Base-by-base conservation (phyloP, 441 rosid genomes). In the Capsella rubella region DNA sequence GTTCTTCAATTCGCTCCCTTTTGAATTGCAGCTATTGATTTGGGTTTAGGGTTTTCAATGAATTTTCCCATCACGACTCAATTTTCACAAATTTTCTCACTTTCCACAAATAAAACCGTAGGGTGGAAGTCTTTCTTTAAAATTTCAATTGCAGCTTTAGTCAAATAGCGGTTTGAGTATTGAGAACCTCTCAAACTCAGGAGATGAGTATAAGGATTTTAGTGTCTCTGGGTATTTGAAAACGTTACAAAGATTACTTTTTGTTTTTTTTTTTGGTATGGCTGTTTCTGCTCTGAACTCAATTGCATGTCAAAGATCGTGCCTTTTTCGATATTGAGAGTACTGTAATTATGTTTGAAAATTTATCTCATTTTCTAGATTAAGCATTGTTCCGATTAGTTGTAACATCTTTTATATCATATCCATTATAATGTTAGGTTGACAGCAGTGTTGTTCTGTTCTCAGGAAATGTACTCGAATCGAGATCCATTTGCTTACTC, bases 381-480 rank as follows among this genome's bases (percentile, higher is more conserved):
- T 21, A n/a, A 72, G 7, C 27, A 42, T 28, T 56, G 6, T 21
- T 6, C 14, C 5, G 10, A 46, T 3, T 9, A 8, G 31, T 16
- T 34, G 11, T 43, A 16, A 18, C 52, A 10, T 39, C 35, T 18
- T 7, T 11, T 34, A 11, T 8, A 51, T 50, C 58, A 64, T 57
- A 69, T 64, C 46, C 53, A 49, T 21, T 47, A 39, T n/a, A n/a
- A 29, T 21, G 50, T 64, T 57, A n/a, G 67, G 25, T 52, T 77
- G 62, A 78, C 60, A 34, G 64, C 3, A 7, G 3, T 35, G 29
- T 67, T 66, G 66, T 43, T 67, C 31, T 46, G 35, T 67, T 83
- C 72, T 34, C 93, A 95, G 99, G 87, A 92, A 95, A 87, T 95
- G 96, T 69, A 92, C 99, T 21, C 96, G 96, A 21, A 86, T 95